These are phyloP conservation scores for Margaritispora aquatica DNA, from an alignment of 495 filamentous ascomycete species.

Conservation along the genomic window DNA sequence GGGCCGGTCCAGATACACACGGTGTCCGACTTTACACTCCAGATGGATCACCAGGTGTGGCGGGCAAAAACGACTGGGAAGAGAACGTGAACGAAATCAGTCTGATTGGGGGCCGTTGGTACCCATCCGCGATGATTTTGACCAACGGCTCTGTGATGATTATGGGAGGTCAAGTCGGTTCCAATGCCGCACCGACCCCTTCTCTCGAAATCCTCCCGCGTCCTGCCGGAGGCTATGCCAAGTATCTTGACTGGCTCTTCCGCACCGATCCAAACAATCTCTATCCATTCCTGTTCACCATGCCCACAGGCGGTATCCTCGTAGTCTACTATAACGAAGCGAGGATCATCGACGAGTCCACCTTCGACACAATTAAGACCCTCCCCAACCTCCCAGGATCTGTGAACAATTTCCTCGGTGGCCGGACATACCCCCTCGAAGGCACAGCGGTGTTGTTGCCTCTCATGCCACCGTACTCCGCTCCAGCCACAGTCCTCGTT, in stretches of 20 bases:
- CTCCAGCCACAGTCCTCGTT: slow-evolving; percentile 45
- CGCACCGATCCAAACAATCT: slow-evolving; percentile 59
- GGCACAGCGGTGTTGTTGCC: slow-evolving; percentile 52
- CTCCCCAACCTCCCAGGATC: slow-evolving; percentile 55
- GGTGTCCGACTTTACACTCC: slow-evolving; percentile 60
- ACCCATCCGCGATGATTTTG: slow-evolving; percentile 60
- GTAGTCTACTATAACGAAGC: slow-evolving; percentile 62
- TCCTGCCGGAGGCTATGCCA: slow-evolving; percentile 25
- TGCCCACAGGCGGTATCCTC: slow-evolving; percentile 52
- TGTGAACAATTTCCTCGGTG: slow-evolving; percentile 48
- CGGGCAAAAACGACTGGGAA: slow-evolving; percentile 56
- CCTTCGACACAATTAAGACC: slow-evolving; percentile 44
- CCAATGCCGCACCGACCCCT: slow-evolving; percentile 53
- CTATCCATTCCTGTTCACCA: slow-evolving; percentile 51
- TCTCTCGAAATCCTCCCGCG: slow-evolving; percentile 50
- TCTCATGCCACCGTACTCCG: slow-evolving; percentile 48
- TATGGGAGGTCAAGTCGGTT: slow-evolving; percentile 56
- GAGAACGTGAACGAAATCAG: slow-evolving; percentile 51
- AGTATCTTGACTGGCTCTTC: slow-evolving; percentile 54
- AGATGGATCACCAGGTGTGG: slow-evolving; percentile 49
- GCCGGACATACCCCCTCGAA: slow-evolving; percentile 58
- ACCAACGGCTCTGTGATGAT: slow-evolving; percentile 60
- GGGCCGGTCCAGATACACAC: slow-evolving; percentile 55
- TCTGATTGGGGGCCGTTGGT: slow-evolving; percentile 58
- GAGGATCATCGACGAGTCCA: slow-evolving; percentile 48